Evolutionary conservation across 176 grass and related monocot species (phyloP).

Genomic region (Neostapfia colusana): DNA sequence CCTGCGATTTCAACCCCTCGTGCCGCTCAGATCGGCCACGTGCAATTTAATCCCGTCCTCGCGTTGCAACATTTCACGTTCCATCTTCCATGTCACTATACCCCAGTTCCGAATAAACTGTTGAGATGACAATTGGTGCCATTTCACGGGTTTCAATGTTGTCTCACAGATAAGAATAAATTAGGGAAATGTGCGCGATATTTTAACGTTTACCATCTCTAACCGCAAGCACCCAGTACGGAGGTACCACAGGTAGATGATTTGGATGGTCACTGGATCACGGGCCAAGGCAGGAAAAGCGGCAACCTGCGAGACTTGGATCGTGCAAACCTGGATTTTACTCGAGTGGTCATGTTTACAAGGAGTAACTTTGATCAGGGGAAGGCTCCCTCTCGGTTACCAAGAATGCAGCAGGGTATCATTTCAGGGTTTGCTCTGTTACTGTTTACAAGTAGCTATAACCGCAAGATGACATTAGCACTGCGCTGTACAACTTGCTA

Average conservation of each 20-base stretch:
- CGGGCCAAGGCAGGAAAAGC: neutral
- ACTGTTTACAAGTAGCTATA: conserved; percentile 21
- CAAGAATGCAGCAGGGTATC: neutral
- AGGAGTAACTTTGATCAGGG: conserved; percentile 1
- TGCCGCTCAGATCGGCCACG: conserved; percentile 46
- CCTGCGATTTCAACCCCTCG: conserved; percentile 30
- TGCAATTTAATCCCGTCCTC: conserved; percentile 29
- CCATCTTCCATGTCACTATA: too few relatives aligned
- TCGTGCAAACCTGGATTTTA: neutral
- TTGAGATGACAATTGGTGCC: too few relatives aligned
- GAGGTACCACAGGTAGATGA: neutral
- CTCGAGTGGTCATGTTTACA: neutral
- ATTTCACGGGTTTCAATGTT: too few relatives aligned
- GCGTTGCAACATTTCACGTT: too few relatives aligned
- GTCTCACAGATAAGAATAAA: too few relatives aligned
- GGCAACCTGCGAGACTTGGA: neutral
- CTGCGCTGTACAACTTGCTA: neutral
- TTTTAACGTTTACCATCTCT: too few relatives aligned
- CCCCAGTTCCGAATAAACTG: too few relatives aligned
- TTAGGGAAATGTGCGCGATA: too few relatives aligned
- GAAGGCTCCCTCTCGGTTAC: neutral
- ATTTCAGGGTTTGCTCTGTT: neutral
- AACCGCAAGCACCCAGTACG: too few relatives aligned
- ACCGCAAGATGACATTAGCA: conserved; percentile 1
- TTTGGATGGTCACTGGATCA: too few relatives aligned